phyloP scores from a whole-genome alignment of 2,329 filamentous ascomycete genomes.

The Cylindrodendrum hubeiense region DNA sequence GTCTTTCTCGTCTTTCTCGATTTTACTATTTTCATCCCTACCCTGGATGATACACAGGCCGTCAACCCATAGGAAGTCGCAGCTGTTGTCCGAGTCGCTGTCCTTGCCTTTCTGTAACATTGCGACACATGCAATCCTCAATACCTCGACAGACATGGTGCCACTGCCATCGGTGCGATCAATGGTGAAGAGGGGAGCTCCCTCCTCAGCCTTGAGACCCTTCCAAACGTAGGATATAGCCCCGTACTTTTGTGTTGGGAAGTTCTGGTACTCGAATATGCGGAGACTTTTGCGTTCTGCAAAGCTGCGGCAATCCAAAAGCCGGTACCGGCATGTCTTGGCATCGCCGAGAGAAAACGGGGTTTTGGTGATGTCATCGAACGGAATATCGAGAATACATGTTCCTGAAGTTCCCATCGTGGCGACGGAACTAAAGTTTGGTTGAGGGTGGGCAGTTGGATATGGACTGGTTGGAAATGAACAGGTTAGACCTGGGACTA shows the following conservation, averaged over 20 bases:
- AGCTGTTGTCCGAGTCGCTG: too few species aligned
- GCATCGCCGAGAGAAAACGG: neutral
- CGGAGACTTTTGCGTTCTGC: neutral
- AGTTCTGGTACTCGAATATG: neutral
- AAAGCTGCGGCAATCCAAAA: neutral
- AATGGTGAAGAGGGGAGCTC: neutral
- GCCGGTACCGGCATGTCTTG: neutral
- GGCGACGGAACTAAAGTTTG: neutral
- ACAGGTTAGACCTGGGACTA: neutral
- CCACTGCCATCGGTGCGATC: neutral
- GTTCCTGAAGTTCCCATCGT: neutral
- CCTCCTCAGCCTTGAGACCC: neutral
- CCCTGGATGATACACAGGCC: constrained; percentile 6
- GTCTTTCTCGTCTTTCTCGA: too few species aligned
- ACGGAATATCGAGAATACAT: neutral
- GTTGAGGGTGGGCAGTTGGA: neutral
- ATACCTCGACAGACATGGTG: neutral
- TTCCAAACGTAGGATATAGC: constrained; percentile 1
- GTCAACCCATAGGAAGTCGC: neutral
- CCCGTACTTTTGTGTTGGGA: neutral
- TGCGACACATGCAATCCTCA: neutral
- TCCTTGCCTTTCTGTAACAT: neutral
- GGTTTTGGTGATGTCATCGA: neutral
- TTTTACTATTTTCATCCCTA: too few species aligned
- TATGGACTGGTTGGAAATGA: neutral